phyloP scores from a whole-genome alignment of 2,329 filamentous ascomycete genomes.

The Blastomyces emzantsi region DNA sequence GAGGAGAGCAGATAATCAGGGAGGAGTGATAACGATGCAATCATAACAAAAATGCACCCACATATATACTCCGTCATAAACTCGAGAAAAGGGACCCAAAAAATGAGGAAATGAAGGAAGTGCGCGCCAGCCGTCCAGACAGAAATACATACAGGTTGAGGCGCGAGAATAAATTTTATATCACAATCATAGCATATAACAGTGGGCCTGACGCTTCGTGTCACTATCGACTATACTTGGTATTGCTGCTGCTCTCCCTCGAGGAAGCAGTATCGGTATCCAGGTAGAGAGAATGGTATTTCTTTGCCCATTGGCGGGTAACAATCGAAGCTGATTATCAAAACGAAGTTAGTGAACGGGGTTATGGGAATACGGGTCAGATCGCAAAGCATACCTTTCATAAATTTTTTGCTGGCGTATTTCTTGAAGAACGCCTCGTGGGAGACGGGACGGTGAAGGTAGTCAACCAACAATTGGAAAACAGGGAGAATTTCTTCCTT shows the following conservation, averaged over 20 bases:
- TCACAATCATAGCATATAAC: conserved; percentile 4
- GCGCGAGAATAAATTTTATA: conserved; percentile 5
- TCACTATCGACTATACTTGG: conserved; percentile 27
- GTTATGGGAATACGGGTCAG: not conserved
- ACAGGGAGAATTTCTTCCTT: conserved; percentile 91
- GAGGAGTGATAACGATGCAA: conserved; percentile 26
- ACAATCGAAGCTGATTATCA: conserved; percentile 66
- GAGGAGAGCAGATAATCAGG: conserved; percentile 23
- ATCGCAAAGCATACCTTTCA: conserved; percentile 64
- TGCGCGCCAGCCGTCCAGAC: conserved; percentile 13
- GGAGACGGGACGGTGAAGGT: conserved; percentile 77
- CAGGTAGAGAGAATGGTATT: conserved; percentile 45
- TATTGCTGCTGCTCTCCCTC: conserved; percentile 26
- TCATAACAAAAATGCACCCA: conserved; percentile 33
- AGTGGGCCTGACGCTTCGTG: conserved; percentile 8
- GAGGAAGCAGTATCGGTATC: conserved; percentile 20
- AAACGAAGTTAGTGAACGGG: conserved; percentile 19
- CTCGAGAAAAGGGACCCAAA: conserved; percentile 14
- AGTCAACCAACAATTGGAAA: conserved; percentile 91
- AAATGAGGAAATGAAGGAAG: conserved; percentile 18
- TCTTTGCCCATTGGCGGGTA: conserved; percentile 88
- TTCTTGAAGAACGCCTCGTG: conserved; percentile 99
- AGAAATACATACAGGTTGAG: conserved; percentile 8
- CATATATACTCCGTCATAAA: conserved; percentile 16
- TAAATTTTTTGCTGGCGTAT: conserved; percentile 98